Conservation (phyloP, 768 basidiomycete species). For the Cyclocybe aegerita region DNA sequence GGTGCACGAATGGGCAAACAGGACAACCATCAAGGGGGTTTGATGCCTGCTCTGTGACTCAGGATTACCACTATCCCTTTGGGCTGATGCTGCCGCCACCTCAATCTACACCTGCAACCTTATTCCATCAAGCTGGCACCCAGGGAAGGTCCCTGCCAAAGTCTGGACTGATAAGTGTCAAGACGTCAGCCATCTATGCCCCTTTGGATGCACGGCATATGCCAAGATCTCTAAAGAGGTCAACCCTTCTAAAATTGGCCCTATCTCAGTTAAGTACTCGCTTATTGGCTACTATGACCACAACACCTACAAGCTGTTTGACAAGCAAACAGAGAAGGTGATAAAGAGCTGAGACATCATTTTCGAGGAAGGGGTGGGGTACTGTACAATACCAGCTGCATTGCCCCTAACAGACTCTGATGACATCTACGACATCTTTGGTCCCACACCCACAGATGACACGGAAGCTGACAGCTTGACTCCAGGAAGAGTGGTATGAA, state of each 20-base stretch:
- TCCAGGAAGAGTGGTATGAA: too few relatives aligned
- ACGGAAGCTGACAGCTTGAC: too few relatives aligned
- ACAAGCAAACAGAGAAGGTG: slow-evolving; percentile 6
- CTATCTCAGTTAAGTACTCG: slow-evolving; percentile 14
- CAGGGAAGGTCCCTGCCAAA: slow-evolving; percentile 4
- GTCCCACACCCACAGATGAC: too few relatives aligned
- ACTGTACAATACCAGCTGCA: slow-evolving; percentile 6
- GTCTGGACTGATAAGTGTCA: slow-evolving; percentile 1
- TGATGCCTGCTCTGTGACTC: slow-evolving; percentile 5
- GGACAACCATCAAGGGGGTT: slow-evolving; percentile 22
- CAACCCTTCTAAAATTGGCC: slow-evolving; percentile 6
- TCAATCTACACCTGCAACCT: not conserved
- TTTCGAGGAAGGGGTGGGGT: slow-evolving; percentile 21
- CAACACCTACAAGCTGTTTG: slow-evolving; percentile 19
- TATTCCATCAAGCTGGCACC: slow-evolving; percentile 4
- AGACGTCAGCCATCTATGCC: slow-evolving; percentile 5
- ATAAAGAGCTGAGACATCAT: slow-evolving; percentile 18
- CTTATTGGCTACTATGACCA: slow-evolving; percentile 21
- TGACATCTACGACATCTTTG: not conserved
- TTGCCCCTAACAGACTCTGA: not conserved
- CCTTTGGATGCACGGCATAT: slow-evolving; percentile 1
- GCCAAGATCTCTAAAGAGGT: slow-evolving; percentile 19
- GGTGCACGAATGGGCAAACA: slow-evolving; percentile 24
- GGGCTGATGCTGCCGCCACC: not conserved
- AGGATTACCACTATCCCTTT: not conserved